A percentile compares a stretch with the other conserved stretches of the same genome.
These are phyloP conservation scores for Luffa acutangula DNA, from an alignment of 306 rosid genomes.

Conservation along the genomic window DNA sequence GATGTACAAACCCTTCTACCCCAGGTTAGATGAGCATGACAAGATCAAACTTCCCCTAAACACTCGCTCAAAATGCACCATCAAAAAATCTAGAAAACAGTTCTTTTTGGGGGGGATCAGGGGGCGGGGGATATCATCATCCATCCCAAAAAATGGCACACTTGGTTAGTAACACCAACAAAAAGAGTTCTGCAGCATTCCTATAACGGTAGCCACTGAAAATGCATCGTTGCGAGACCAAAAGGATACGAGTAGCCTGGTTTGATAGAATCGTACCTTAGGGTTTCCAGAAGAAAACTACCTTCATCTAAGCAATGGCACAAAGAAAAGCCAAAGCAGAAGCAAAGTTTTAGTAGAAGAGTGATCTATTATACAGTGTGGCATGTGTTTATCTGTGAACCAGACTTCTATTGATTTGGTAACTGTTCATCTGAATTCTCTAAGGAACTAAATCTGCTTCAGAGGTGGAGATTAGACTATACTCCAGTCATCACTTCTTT, in stretches of 20 bases:
- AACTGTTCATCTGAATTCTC: constrained; percentile 9
- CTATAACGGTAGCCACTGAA: constrained; percentile 1
- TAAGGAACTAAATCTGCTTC: constrained; percentile 13
- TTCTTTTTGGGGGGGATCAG: background rate
- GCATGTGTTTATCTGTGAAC: constrained; percentile 29
- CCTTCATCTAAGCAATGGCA: constrained; percentile 24
- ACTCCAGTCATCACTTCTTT: constrained; percentile 7
- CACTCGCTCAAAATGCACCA: constrained; percentile 1
- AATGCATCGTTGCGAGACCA: background rate
- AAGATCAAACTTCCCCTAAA: background rate
- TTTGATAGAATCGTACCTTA: constrained; percentile 38
- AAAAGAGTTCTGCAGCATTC: background rate
- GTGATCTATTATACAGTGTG: constrained; percentile 19
- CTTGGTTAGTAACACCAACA: constrained; percentile 1
- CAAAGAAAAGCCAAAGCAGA: constrained; percentile 34
- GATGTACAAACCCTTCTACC: background rate
- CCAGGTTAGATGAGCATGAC: background rate
- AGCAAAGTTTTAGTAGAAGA: constrained; percentile 23
- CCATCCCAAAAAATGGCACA: constrained; percentile 10
- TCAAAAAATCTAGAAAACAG: background rate
- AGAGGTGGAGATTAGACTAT: constrained; percentile 8
- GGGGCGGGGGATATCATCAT: background rate
- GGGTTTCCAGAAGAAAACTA: constrained; percentile 27
- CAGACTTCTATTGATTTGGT: constrained; percentile 22
- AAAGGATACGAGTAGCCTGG: constrained; percentile 33